Evolutionary conservation across 148 eudicot species (phyloP).

Genomic region (Vaccinium macrocarpon): DNA sequence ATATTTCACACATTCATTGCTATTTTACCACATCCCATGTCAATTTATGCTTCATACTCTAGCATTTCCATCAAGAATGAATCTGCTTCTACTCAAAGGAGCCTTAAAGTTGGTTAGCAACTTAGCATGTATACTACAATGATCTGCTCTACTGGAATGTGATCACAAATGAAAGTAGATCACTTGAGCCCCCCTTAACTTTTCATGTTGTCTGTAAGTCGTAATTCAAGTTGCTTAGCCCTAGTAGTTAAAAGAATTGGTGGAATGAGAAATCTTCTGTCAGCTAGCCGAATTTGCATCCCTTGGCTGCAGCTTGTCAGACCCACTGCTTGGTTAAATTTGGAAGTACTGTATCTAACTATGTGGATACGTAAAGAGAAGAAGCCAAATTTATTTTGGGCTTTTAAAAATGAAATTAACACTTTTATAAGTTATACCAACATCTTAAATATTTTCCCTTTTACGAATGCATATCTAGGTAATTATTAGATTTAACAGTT

Average conservation of each 20-base stretch:
- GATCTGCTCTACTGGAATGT: background rate
- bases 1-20: too few species aligned
- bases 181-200: background rate
- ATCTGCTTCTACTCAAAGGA: background rate
- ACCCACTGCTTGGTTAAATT: background rate
- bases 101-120: background rate
- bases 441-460: background rate
- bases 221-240: background rate
- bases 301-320: slow-evolving; percentile 11
- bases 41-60: too few species aligned
- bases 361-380: background rate
- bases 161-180: background rate
- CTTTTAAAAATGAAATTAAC: background rate
- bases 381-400: background rate
- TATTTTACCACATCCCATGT: too few species aligned
- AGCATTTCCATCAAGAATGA: too few species aligned
- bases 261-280: background rate
- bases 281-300: background rate
- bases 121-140: background rate
- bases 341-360: background rate
- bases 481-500: background rate
- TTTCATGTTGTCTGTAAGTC: background rate
- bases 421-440: background rate
- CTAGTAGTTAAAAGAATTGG: background rate
- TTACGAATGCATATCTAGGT: background rate